Conservation (phyloP, 2,329 filamentous ascomycete species). For the Alternaria dauci region DNA sequence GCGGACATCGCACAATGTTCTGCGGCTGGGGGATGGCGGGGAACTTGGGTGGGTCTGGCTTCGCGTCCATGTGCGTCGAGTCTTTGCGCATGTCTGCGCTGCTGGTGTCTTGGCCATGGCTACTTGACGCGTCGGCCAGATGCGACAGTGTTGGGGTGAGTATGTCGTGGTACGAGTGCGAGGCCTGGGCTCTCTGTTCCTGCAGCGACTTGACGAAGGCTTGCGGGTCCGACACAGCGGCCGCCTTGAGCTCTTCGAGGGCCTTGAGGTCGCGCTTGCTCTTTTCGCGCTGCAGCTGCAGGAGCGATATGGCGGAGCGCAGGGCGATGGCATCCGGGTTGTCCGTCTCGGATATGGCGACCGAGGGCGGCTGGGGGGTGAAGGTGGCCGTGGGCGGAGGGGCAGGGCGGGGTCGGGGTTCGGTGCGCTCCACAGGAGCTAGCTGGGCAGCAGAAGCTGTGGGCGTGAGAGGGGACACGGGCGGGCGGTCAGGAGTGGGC, state of each 20-base stretch:
- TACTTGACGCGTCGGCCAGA: slow-evolving; percentile 41
- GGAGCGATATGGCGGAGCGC: slow-evolving; percentile 81
- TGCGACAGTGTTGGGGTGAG: slow-evolving; percentile 51
- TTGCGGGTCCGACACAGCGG: slow-evolving; percentile 74
- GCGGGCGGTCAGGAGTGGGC: slow-evolving; percentile 47
- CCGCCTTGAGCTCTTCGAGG: slow-evolving; percentile 73
- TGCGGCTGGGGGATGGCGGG: slow-evolving; percentile 77
- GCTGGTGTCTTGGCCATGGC: slow-evolving; percentile 32
- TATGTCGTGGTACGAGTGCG: slow-evolving; percentile 39
- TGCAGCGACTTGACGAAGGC: slow-evolving; percentile 75
- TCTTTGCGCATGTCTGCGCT: slow-evolving; percentile 39
- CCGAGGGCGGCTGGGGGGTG: slow-evolving; percentile 54
- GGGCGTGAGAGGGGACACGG: slow-evolving; percentile 53
- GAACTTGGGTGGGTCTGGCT: slow-evolving; percentile 56
- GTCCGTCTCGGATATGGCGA: slow-evolving; percentile 58
- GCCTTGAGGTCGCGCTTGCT: slow-evolving; percentile 77
- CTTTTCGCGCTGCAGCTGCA: slow-evolving; percentile 85
- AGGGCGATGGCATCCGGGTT: slow-evolving; percentile 91
- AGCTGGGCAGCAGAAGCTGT: slow-evolving; percentile 47
- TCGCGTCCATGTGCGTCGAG: slow-evolving; percentile 31
- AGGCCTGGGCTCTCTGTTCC: slow-evolving; percentile 61
- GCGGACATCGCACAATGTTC: slow-evolving; percentile 83
- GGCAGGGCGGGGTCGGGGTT: slow-evolving; percentile 36
- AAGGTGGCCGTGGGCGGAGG: slow-evolving; percentile 48
- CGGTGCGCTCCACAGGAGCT: slow-evolving; percentile 39